A percentile compares a stretch with the other conserved stretches of the same genome.
These are phyloP conservation scores for Emmonsiellopsis sp. DNA, from an alignment of 2,329 filamentous ascomycete genomes.

Conservation along the genomic window DNA sequence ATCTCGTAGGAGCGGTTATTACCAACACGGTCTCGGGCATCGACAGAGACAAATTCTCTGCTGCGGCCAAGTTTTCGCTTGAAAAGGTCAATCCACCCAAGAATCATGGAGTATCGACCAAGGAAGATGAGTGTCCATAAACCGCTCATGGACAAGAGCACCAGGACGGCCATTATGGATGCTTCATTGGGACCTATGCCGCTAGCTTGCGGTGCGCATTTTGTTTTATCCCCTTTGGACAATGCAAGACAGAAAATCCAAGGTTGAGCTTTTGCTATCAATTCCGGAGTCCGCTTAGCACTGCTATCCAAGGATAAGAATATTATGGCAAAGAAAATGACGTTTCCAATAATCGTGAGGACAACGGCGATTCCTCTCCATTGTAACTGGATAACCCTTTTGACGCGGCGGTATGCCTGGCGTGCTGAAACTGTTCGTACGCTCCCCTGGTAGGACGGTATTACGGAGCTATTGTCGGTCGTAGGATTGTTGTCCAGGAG, in stretches of 20 bases:
- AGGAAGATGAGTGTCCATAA: conserved; percentile 77
- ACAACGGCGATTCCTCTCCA: conserved; percentile 91
- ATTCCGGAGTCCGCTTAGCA: conserved; percentile 46
- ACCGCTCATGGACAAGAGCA: conserved; percentile 77
- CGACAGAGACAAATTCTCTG: conserved; percentile 81
- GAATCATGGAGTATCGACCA: conserved; percentile 73
- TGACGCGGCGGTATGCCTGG: conserved; percentile 78
- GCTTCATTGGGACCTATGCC: conserved; percentile 61
- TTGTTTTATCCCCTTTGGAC: conserved; percentile 49
- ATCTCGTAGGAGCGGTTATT: conserved; percentile 70
- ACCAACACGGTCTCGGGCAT: conserved; percentile 58
- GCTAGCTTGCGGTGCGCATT: conserved; percentile 54
- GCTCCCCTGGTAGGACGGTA: conserved; percentile 69
- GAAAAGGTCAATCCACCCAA: conserved; percentile 67
- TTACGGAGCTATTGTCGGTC: conserved; percentile 58
- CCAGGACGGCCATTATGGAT: conserved; percentile 69
- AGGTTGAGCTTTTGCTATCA: conserved; percentile 45
- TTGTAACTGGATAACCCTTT: conserved; percentile 78
- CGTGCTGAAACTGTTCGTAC: conserved; percentile 70
- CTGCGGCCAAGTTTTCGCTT: conserved; percentile 37
- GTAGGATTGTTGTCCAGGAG: conserved; percentile 62
- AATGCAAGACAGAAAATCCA: conserved; percentile 66
- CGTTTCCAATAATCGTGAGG: conserved; percentile 78
- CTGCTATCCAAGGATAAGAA: conserved; percentile 82
- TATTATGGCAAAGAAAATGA: conserved; percentile 85